A percentile compares a stretch with the other conserved stretches of the same genome.
phyloP scores from a whole-genome alignment of 192 early-diverging fungal species.

The Phycomyces nitens region DNA sequence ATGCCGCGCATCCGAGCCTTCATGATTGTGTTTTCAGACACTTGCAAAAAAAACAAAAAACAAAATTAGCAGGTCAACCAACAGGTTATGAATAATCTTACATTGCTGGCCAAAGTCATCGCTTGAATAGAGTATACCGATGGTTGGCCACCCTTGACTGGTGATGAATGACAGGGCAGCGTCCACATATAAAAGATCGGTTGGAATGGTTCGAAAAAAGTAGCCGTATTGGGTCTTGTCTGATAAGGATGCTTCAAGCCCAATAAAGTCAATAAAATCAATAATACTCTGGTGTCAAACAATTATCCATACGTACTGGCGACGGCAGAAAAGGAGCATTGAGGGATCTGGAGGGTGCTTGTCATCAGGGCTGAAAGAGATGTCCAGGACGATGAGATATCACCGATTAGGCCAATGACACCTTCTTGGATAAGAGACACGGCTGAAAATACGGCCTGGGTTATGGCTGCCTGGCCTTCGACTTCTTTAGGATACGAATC shows the following conservation, averaged over 20 bases:
- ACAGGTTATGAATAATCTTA: conserved; percentile 12
- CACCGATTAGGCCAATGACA: conserved; percentile 48
- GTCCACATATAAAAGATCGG: conserved; percentile 40
- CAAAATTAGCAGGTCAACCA: background rate
- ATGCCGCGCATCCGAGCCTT: conserved; percentile 33
- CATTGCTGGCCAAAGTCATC: conserved; percentile 43
- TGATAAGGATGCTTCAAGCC: conserved; percentile 45
- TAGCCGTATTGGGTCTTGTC: conserved; percentile 45
- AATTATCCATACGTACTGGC: conserved; percentile 37
- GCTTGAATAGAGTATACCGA: conserved; percentile 44
- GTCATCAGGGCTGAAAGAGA: conserved; percentile 44
- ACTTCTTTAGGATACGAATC: conserved; percentile 43
- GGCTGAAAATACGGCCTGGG: conserved; percentile 45
- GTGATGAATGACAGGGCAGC: conserved; percentile 44
- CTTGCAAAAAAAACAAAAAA: conserved; percentile 15
- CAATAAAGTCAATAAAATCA: too few relatives aligned
- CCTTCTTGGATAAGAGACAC: conserved; percentile 46
- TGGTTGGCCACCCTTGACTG: conserved; percentile 39
- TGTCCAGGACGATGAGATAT: conserved; percentile 43
- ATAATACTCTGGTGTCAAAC: too few relatives aligned
- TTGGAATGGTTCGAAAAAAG: conserved; percentile 52
- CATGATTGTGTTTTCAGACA: conserved; percentile 36
- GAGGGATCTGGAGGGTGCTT: conserved; percentile 45
- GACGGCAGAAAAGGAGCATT: conserved; percentile 49
- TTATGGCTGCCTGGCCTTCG: conserved; percentile 41